Conservation (phyloP, 2,329 filamentous ascomycete genomes). For the Plectosphaerella plurivora region DNA sequence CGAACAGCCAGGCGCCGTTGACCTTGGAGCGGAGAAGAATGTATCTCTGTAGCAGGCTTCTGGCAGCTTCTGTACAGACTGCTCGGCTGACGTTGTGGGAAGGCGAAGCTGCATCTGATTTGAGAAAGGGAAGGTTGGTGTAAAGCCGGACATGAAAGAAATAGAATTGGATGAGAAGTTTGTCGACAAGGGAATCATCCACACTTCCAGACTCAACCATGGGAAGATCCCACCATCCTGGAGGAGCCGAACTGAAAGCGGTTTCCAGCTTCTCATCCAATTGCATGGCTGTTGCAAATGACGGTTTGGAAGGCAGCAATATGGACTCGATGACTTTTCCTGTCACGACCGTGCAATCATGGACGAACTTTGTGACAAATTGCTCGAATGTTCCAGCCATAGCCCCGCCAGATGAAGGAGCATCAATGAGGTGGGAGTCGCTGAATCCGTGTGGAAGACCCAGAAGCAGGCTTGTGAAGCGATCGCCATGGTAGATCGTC, state of each 20-base stretch:
- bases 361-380: constrained; percentile 5
- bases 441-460: constrained; percentile 35
- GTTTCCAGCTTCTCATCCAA: constrained; percentile 36
- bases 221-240: constrained; percentile 29
- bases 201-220: constrained; percentile 14
- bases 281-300: constrained; percentile 27
- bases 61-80: constrained; percentile 31
- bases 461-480: constrained; percentile 37
- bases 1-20: constrained; percentile 27
- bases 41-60: constrained; percentile 33
- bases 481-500: constrained; percentile 25
- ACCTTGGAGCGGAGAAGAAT: constrained; percentile 26
- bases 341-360: constrained; percentile 25
- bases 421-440: constrained; percentile 7
- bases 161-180: constrained; percentile 33
- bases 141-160: constrained; percentile 39
- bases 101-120: constrained; percentile 27
- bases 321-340: constrained; percentile 38
- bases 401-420: not conserved
- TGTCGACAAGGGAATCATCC: constrained; percentile 24
- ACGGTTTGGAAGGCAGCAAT: constrained; percentile 25
- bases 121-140: constrained; percentile 39
- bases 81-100: constrained; percentile 27
- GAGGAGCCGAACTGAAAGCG: constrained; percentile 27
- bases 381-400: constrained; percentile 5